Evolutionary conservation across 148 eudicot genomes (phyloP).

Genomic region (Limonium bicolor): DNA sequence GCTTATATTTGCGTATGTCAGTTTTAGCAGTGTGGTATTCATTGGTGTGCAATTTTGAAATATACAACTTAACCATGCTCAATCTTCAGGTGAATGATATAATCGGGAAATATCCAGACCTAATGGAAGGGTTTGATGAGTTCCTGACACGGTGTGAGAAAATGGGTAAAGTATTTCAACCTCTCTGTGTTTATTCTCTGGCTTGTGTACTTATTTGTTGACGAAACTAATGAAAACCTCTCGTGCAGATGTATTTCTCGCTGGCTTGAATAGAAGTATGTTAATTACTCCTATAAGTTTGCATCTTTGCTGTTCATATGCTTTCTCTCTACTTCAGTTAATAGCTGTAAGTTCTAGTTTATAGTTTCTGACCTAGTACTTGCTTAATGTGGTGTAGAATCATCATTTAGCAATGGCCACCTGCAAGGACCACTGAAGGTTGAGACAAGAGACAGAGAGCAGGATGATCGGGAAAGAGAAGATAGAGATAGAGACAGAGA

Average conservation of each 20-base stretch:
- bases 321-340: neutral
- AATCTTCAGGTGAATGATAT: slow-evolving; percentile 32
- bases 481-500: slow-evolving; percentile 31
- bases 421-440: slow-evolving; percentile 17
- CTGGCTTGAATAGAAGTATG: slow-evolving; percentile 24
- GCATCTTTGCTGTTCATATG: neutral
- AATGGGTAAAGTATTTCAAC: slow-evolving; percentile 22
- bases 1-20: too few species aligned
- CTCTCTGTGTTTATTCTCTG: slow-evolving; percentile 1
- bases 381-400: slow-evolving; percentile 15
- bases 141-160: slow-evolving; percentile 25
- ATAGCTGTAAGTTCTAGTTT: neutral
- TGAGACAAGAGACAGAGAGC: slow-evolving; percentile 29
- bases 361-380: neutral
- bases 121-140: slow-evolving; percentile 35
- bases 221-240: slow-evolving; percentile 5
- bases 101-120: slow-evolving; percentile 31
- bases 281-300: neutral
- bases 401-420: slow-evolving; percentile 17
- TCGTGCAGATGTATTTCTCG: slow-evolving; percentile 26
- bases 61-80: too few species aligned
- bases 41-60: too few species aligned
- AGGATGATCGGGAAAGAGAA: slow-evolving; percentile 15
- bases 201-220: neutral
- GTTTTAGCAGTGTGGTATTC: too few species aligned